Conservation (phyloP, 805 yeast genomes). For the Sungouiozyma intestinalis region DNA sequence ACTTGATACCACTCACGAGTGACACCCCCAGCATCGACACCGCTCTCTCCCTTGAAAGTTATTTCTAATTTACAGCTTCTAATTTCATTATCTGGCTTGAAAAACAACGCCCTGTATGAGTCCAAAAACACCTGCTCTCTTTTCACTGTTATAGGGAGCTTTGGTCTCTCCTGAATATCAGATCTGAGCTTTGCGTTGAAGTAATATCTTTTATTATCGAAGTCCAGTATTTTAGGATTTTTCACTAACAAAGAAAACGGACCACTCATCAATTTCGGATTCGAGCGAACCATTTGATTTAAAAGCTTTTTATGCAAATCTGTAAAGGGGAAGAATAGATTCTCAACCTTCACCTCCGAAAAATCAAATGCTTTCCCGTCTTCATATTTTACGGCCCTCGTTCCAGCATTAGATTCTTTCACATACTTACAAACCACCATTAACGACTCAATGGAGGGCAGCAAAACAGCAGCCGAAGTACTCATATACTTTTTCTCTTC, state of each 20-base stretch:
- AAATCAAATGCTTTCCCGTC: constrained; percentile 51
- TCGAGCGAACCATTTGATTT: constrained; percentile 83
- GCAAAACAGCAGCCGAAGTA: constrained; percentile 64
- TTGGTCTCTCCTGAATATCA: constrained; percentile 32
- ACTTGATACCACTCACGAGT: constrained; percentile 98
- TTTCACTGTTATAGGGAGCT: constrained; percentile 58
- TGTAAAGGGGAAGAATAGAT: constrained; percentile 74
- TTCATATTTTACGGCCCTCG: constrained; percentile 44
- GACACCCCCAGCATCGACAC: constrained; percentile 97
- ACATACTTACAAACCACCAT: constrained; percentile 91
- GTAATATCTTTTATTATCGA: constrained; percentile 84
- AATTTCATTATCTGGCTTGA: constrained; percentile 65
- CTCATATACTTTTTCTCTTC: constrained; percentile 48
- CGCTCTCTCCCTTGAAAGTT: constrained; percentile 85
- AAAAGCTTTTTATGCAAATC: constrained; percentile 79
- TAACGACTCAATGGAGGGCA: constrained; percentile 82
- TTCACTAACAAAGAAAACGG: constrained; percentile 83
- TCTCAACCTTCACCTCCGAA: constrained; percentile 64
- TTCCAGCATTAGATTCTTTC: constrained; percentile 41
- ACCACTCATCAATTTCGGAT: constrained; percentile 91
- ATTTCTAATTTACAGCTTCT: constrained; percentile 65
- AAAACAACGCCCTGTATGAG: constrained; percentile 73
- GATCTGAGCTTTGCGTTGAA: constrained; percentile 66
- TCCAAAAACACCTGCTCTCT: constrained; percentile 90
- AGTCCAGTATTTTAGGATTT: constrained; percentile 83